Percentiles rank a stretch among this genome's conserved stretches.
Conservation (phyloP, 495 filamentous ascomycete species). For the Margaritispora aquatica region DNA sequence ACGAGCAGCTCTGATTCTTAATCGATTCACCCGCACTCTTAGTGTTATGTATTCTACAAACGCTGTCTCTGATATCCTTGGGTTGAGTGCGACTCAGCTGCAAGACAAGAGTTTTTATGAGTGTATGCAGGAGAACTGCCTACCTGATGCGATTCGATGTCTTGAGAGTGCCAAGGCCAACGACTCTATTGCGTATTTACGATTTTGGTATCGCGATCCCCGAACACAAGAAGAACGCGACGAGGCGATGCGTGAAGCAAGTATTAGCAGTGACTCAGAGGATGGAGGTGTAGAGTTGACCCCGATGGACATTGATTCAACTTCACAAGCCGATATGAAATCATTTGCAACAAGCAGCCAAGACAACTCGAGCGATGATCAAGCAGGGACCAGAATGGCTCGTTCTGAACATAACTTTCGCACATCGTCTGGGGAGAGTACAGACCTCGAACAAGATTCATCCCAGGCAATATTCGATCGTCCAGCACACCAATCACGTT, state of each 20-base stretch:
- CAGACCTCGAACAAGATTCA: conserved; percentile 13
- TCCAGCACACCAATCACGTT: conserved; percentile 1
- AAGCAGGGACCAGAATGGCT: neutral
- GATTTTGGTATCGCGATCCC: conserved; percentile 84
- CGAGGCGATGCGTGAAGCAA: conserved; percentile 21
- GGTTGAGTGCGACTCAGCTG: conserved; percentile 57
- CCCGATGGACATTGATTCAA: conserved; percentile 32
- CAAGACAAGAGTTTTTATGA: conserved; percentile 73
- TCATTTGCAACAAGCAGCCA: neutral
- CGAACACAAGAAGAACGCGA: conserved; percentile 34
- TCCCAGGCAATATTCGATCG: conserved; percentile 9
- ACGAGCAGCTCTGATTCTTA: conserved; percentile 78
- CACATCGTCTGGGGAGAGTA: conserved; percentile 11
- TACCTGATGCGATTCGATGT: conserved; percentile 67
- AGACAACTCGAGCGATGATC: neutral
- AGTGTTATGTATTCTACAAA: conserved; percentile 84
- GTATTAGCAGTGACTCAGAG: conserved; percentile 24
- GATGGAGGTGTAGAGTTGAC: conserved; percentile 18
- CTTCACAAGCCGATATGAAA: neutral
- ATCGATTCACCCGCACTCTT: conserved; percentile 77
- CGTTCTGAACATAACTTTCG: neutral
- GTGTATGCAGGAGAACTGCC: conserved; percentile 70
- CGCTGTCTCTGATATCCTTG: conserved; percentile 65
- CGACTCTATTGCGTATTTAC: conserved; percentile 86
- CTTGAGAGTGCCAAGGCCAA: conserved; percentile 87